A percentile compares a stretch with the other conserved stretches of the same genome.
phyloP scores from a whole-genome alignment of 2,329 filamentous ascomycete genomes.

The Talaromyces atroroseus region DNA sequence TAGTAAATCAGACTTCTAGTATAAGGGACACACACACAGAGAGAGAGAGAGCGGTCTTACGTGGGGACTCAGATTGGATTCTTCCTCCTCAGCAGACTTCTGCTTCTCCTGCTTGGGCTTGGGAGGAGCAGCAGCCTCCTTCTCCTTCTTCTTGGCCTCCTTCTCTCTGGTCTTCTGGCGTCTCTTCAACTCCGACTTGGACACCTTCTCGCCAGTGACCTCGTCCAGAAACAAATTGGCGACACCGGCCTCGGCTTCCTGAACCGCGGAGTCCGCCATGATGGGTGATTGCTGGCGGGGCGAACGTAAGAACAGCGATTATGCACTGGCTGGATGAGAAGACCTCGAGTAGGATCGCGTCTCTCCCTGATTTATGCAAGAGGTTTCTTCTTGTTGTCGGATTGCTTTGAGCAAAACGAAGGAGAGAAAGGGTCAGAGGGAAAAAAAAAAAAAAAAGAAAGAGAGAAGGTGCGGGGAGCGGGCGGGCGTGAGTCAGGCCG shows the following conservation, averaged over 20 bases:
- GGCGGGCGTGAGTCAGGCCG: constrained; percentile 9
- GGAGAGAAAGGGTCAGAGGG: not conserved
- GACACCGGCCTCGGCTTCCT: constrained; percentile 46
- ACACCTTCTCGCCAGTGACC: constrained; percentile 81
- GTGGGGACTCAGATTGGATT: constrained; percentile 68
- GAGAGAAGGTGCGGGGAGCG: constrained; percentile 12
- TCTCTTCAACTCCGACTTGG: constrained; percentile 90
- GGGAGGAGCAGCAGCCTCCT: constrained; percentile 63
- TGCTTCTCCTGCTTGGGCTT: constrained; percentile 60
- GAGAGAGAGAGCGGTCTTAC: constrained; percentile 41
- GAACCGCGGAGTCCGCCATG: constrained; percentile 39
- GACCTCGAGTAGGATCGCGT: not conserved
- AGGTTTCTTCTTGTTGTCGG: not conserved
- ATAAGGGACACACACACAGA: too few species aligned
- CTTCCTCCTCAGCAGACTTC: constrained; percentile 57
- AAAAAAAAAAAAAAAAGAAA: constrained; percentile 10
- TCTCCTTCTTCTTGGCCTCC: constrained; percentile 84
- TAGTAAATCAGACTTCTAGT: not conserved
- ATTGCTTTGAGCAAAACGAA: not conserved
- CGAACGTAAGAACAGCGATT: not conserved
- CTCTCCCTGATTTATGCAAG: not conserved
- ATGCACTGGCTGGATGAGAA: not conserved
- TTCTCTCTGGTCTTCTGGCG: constrained; percentile 84
- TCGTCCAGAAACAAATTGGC: constrained; percentile 82
- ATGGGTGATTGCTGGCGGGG: constrained; percentile 15